Evolutionary conservation across 208 protist species (phyloP).

Genomic region (Trichomonas vaginalis): DNA sequence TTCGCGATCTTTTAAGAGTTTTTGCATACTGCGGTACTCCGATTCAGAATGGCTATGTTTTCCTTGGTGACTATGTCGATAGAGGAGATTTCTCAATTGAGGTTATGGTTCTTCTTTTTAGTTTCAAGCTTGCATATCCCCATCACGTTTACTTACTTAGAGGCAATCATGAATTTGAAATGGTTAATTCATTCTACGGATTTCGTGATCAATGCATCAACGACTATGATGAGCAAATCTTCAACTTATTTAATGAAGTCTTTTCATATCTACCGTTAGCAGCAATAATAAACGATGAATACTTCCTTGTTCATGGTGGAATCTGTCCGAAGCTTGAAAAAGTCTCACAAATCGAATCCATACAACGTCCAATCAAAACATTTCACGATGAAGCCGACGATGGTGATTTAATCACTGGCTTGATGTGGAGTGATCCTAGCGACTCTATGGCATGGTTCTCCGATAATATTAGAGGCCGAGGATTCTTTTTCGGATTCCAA

Average conservation of each 20-base stretch:
- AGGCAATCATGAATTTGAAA: slow-evolving; percentile 31
- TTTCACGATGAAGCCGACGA: not conserved
- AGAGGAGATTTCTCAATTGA: not conserved
- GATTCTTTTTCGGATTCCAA: not conserved
- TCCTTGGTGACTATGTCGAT: not conserved
- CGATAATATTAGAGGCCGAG: not conserved
- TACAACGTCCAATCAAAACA: not conserved
- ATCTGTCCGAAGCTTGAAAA: not conserved
- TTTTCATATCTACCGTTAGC: slow-evolving; percentile 63
- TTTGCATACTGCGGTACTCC: not conserved
- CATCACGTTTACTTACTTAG: not conserved
- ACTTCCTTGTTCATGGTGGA: not conserved
- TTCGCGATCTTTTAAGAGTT: not conserved
- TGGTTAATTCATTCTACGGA: slow-evolving; percentile 72
- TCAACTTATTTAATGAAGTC: slow-evolving; percentile 58
- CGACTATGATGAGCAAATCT: slow-evolving; percentile 60
- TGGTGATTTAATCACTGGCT: not conserved
- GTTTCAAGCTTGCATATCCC: not conserved
- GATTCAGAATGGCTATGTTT: not conserved
- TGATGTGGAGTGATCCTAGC: not conserved
- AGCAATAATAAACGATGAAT: slow-evolving; percentile 38
- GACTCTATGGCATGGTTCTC: not conserved
- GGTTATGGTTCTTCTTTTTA: not conserved
- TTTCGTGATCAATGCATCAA: slow-evolving; percentile 63
- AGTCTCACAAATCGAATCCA: not conserved